These are phyloP conservation scores for Ogataea salicorniae DNA, from an alignment of 805 yeast species.

Conservation along the genomic window DNA sequence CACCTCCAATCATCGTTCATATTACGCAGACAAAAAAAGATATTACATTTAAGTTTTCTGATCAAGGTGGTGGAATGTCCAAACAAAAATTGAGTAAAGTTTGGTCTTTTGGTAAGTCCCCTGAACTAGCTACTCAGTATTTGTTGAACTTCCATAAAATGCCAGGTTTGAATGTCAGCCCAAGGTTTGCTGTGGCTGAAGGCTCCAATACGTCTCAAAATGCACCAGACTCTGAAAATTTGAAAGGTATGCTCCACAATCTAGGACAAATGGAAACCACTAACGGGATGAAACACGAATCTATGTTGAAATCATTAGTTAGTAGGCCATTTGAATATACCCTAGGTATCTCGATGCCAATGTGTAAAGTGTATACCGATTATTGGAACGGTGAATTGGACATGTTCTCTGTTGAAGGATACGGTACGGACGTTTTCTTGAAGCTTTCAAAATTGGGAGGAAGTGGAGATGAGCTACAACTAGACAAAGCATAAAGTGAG, in stretches of 20 bases:
- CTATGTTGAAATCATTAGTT: constrained; percentile 60
- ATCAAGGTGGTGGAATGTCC: constrained; percentile 84
- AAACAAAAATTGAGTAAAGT: constrained; percentile 53
- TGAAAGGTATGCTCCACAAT: constrained; percentile 25
- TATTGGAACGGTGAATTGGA: constrained; percentile 93
- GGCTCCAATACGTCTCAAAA: constrained; percentile 5
- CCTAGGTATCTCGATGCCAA: constrained; percentile 84
- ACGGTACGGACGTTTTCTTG: constrained; percentile 85
- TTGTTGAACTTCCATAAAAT: constrained; percentile 61
- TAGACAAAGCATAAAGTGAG: constrained; percentile 56
- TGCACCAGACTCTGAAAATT: constrained; percentile 2
- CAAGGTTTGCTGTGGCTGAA: constrained; percentile 21
- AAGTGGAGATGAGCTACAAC: constrained; percentile 54
- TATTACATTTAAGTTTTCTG: constrained; percentile 74
- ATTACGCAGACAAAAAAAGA: constrained; percentile 62
- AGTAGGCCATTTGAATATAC: constrained; percentile 70
- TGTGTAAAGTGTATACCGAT: constrained; percentile 90
- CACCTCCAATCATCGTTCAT: constrained; percentile 75
- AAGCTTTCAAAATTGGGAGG: constrained; percentile 75
- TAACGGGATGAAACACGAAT: constrained; percentile 23
- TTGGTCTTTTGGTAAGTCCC: constrained; percentile 84
- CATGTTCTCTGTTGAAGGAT: constrained; percentile 81
- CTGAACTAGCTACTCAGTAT: constrained; percentile 53
- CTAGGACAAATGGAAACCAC: constrained; percentile 30
- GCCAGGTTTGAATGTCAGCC: constrained; percentile 51